A percentile compares a stretch with the other conserved stretches of the same genome.
These are phyloP conservation scores for Spergularia bocconei DNA, from an alignment of 148 eudicot genomes.

Conservation along the genomic window DNA sequence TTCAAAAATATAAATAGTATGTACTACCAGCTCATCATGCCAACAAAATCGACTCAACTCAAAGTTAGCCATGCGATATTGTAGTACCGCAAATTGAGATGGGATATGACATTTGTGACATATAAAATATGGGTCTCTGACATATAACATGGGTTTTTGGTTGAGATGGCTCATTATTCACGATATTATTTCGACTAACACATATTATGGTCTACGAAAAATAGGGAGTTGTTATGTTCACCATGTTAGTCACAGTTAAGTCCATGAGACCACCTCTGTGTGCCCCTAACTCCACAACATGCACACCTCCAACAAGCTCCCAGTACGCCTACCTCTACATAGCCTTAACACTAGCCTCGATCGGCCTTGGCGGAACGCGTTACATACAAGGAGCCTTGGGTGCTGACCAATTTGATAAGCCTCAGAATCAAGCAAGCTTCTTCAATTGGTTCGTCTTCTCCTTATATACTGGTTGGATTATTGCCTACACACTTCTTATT, in stretches of 20 bases:
- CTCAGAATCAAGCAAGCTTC: constrained; percentile 33
- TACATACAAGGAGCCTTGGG: constrained; percentile 46
- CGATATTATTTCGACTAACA: too few relatives aligned
- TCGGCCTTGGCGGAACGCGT: constrained; percentile 46
- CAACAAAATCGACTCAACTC: too few relatives aligned
- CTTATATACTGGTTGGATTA: constrained; percentile 29
- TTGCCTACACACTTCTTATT: constrained; percentile 40
- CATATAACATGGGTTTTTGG: too few relatives aligned
- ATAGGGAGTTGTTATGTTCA: constrained; percentile 46
- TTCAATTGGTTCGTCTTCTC: constrained; percentile 44
- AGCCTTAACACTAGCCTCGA: constrained; percentile 34
- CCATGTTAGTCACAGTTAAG: constrained; percentile 31
- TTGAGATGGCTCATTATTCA: too few relatives aligned
- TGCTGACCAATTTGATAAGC: constrained; percentile 39
- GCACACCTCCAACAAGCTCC: constrained; percentile 26
- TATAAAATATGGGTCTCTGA: too few relatives aligned
- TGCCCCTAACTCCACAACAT: constrained; percentile 12
- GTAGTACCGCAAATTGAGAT: too few relatives aligned
- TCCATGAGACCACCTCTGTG: constrained; percentile 40
- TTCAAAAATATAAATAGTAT: too few relatives aligned
- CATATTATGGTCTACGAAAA: background rate
- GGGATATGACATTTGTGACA: too few relatives aligned
- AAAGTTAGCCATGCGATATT: too few relatives aligned
- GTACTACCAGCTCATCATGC: too few relatives aligned
- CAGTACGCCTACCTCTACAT: constrained; percentile 36